phyloP scores from a whole-genome alignment of 352 stramenopile genomes.

The Globisporangium nodosum region DNA sequence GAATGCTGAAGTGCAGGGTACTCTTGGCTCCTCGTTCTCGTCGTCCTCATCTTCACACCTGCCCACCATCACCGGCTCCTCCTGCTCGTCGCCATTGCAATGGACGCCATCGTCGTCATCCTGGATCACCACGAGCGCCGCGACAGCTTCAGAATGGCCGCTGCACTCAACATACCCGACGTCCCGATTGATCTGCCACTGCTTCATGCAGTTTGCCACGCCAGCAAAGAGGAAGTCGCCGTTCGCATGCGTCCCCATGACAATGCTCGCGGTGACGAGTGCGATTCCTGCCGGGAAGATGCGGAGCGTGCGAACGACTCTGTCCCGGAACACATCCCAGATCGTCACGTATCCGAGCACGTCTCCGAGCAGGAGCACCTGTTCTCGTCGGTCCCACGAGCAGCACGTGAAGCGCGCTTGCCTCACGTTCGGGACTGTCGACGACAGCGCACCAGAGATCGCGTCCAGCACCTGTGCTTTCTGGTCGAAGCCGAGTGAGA shows the following conservation, averaged over 20 bases:
- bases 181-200: slow-evolving; percentile 58
- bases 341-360: slow-evolving; percentile 40
- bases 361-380: slow-evolving; percentile 55
- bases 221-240: slow-evolving; percentile 44
- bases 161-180: slow-evolving; percentile 50
- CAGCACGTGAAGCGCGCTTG: slow-evolving; percentile 51
- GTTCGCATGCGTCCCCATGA: not conserved
- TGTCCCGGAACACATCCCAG: slow-evolving; percentile 69
- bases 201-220: slow-evolving; percentile 36
- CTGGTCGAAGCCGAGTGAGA: slow-evolving; percentile 71
- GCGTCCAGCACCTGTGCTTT: slow-evolving; percentile 68
- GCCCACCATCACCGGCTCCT: not conserved
- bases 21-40: slow-evolving; percentile 2
- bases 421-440: slow-evolving; percentile 45
- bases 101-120: slow-evolving; percentile 17
- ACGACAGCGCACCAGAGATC: slow-evolving; percentile 47
- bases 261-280: slow-evolving; percentile 15
- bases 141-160: slow-evolving; percentile 44
- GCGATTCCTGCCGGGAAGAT: slow-evolving; percentile 16
- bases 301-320: slow-evolving; percentile 32
- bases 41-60: slow-evolving; percentile 13
- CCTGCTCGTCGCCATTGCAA: not conserved
- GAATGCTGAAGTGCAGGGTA: not conserved
- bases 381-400: slow-evolving; percentile 43
- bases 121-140: slow-evolving; percentile 34